Conservation (phyloP, 2,329 filamentous ascomycete species). For the Onygenales sp. region DNA sequence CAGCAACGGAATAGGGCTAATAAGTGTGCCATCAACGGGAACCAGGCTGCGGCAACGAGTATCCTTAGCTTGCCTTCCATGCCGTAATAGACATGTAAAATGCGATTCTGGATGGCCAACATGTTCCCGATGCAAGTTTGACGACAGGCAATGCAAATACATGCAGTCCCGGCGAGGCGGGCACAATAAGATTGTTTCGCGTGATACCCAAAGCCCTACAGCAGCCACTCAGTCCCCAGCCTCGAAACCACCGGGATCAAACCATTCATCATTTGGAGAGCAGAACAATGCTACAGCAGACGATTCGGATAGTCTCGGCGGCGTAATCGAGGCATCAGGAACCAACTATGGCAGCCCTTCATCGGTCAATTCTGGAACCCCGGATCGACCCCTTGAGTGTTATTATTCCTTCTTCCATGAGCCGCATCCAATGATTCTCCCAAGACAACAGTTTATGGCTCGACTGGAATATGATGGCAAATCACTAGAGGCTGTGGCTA, state of each 20-base stretch:
- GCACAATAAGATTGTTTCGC: conserved; percentile 8
- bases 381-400: conserved; percentile 10
- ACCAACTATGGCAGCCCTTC: neutral
- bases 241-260: neutral
- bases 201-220: conserved; percentile 9
- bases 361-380: neutral
- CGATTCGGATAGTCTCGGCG: neutral
- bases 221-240: conserved; percentile 12
- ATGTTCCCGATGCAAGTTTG: conserved; percentile 33
- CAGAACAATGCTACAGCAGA: neutral
- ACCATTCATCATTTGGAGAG: neutral
- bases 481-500: conserved; percentile 15
- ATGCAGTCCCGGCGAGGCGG: conserved; percentile 39
- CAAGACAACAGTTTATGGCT: conserved; percentile 9
- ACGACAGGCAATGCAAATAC: conserved; percentile 39
- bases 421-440: conserved; percentile 21
- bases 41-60: conserved; percentile 2
- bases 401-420: conserved; percentile 25
- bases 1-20: neutral
- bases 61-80: conserved; percentile 19
- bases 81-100: conserved; percentile 35
- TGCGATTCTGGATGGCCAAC: conserved; percentile 38
- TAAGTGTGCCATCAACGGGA: neutral
- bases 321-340: neutral
- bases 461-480: conserved; percentile 5